Evolutionary conservation across 2,329 filamentous ascomycete genomes (phyloP).

Genomic region (Stemphylium lycopersici): DNA sequence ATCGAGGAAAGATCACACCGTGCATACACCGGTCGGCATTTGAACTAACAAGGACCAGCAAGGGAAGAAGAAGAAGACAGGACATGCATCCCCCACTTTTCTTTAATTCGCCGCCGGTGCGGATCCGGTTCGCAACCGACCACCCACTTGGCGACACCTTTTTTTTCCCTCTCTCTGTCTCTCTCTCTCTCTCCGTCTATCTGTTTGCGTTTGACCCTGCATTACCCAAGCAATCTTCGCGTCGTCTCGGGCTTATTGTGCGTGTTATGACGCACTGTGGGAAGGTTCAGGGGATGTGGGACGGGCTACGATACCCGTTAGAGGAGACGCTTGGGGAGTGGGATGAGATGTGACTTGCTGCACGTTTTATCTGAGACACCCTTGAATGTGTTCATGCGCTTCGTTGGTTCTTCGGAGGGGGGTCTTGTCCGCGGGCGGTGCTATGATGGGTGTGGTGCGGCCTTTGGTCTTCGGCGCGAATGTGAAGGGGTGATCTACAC

Average conservation of each 20-base stretch:
- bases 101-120: slow-evolving; percentile 9
- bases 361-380: not conserved
- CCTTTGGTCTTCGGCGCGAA: slow-evolving; percentile 5
- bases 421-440: not conserved
- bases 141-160: slow-evolving; percentile 3
- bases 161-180: not conserved
- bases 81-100: slow-evolving; percentile 4
- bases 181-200: not conserved
- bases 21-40: slow-evolving; percentile 6
- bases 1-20: not conserved
- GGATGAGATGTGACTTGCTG: not conserved
- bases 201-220: not conserved
- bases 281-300: not conserved
- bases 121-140: slow-evolving; percentile 16
- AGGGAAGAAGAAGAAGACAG: not conserved
- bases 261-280: not conserved
- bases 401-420: not conserved
- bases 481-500: not conserved
- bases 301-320: too few species aligned
- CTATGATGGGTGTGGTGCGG: not conserved
- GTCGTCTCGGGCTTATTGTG: too few species aligned
- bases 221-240: too few species aligned
- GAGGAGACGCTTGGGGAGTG: too few species aligned
- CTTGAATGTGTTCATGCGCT: not conserved
- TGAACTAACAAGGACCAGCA: not conserved